Evolutionary conservation across 495 filamentous ascomycete genomes (phyloP).

Genomic region (Immersiella caudata): DNA sequence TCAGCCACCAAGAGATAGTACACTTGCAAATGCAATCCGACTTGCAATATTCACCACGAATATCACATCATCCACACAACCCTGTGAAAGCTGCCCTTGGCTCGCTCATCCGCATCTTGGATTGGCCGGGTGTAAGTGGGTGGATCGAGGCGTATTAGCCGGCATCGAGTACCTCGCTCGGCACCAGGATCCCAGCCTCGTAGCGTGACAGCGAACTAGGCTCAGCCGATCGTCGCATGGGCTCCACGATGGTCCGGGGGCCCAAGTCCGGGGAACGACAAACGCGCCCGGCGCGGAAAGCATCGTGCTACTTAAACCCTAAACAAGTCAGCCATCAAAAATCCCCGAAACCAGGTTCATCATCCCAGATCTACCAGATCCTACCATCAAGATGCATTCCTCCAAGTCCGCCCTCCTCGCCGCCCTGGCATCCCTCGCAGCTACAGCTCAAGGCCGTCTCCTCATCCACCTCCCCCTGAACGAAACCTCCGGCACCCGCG

Average conservation of each 20-base stretch:
- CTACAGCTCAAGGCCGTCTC: slow-evolving; percentile 10
- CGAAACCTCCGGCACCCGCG: slow-evolving; percentile 22
- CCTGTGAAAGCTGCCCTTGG: neutral
- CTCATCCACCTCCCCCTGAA: slow-evolving; percentile 22
- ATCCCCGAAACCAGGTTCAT: slow-evolving; percentile 1
- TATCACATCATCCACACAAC: slow-evolving; percentile 1
- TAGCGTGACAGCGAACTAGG: neutral
- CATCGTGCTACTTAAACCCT: neutral
- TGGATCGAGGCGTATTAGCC: slow-evolving; percentile 2
- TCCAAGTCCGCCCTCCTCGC: slow-evolving; percentile 8
- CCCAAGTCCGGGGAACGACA: neutral
- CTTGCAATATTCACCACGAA: slow-evolving; percentile 5
- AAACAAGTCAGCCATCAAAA: neutral
- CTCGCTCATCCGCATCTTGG: neutral
- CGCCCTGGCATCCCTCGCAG: slow-evolving; percentile 10
- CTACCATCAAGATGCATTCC: slow-evolving; percentile 10
- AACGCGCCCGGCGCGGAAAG: neutral
- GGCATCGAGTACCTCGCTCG: slow-evolving; percentile 1
- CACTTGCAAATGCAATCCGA: neutral
- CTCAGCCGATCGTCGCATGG: neutral
- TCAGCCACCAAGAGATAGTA: neutral
- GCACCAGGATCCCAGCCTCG: neutral
- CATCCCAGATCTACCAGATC: neutral
- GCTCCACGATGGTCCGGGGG: neutral
- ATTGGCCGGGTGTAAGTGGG: neutral